A percentile compares a stretch with the other conserved stretches of the same genome.
phyloP scores from a whole-genome alignment of 2,329 filamentous ascomycete species.

The Aspergillus puulaauensis region DNA sequence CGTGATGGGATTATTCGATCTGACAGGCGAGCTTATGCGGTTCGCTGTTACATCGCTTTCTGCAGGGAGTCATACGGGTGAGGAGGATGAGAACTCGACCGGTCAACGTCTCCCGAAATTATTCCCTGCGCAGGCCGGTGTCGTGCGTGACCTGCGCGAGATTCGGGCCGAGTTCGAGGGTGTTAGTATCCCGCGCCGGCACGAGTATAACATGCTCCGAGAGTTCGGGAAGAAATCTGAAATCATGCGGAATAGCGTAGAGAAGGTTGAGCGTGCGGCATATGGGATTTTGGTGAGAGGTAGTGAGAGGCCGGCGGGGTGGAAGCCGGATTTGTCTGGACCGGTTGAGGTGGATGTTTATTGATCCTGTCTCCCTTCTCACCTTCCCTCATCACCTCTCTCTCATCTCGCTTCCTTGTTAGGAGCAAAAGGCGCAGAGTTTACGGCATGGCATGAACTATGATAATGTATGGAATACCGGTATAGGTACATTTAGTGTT shows the following conservation, averaged over 20 bases:
- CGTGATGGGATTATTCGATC: constrained; percentile 84
- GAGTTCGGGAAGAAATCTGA: constrained; percentile 78
- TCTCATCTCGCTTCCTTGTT: not conserved
- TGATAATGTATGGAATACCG: not conserved
- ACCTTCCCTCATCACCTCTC: too few species aligned
- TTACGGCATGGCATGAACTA: not conserved
- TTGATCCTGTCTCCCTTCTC: constrained; percentile 19
- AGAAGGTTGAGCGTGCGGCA: constrained; percentile 87
- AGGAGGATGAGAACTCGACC: constrained; percentile 1
- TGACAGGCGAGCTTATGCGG: constrained; percentile 95
- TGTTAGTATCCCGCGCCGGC: constrained; percentile 57
- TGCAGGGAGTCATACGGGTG: constrained; percentile 57
- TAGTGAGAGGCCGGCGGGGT: constrained; percentile 84
- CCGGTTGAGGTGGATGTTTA: constrained; percentile 41
- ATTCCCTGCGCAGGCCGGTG: constrained; percentile 53
- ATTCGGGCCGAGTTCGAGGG: constrained; percentile 75
- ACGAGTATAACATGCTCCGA: constrained; percentile 50
- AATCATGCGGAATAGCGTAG: constrained; percentile 83
- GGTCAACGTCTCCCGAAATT: constrained; percentile 15
- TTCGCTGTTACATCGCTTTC: constrained; percentile 90
- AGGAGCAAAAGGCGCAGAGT: not conserved
- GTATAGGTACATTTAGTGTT: not conserved
- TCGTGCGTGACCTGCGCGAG: constrained; percentile 77
- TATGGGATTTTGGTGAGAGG: constrained; percentile 87
- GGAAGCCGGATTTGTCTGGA: constrained; percentile 74